Conservation (phyloP, 2,329 filamentous ascomycete species). For the Monilinia polystroma region DNA sequence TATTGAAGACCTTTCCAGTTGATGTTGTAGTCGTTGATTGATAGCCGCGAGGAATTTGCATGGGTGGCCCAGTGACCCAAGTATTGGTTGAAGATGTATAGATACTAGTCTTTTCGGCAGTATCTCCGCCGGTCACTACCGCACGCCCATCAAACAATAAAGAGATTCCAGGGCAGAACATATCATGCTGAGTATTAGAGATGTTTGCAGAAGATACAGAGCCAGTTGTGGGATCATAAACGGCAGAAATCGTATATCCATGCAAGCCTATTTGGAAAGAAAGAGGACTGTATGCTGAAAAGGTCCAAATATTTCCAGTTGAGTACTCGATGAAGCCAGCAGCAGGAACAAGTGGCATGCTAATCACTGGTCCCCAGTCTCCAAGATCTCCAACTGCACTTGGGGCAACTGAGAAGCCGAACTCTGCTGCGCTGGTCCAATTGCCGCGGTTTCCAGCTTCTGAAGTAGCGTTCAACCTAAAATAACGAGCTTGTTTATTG, state of each 20-base stretch:
- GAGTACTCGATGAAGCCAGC: constrained; percentile 26
- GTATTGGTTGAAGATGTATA: constrained; percentile 21
- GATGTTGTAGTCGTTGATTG: constrained; percentile 19
- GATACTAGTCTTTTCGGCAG: constrained; percentile 26
- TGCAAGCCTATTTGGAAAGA: constrained; percentile 11
- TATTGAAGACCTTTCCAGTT: constrained; percentile 53
- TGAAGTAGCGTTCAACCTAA: constrained; percentile 26
- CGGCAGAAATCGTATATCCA: constrained; percentile 40
- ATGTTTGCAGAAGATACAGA: constrained; percentile 37
- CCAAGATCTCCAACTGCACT: constrained; percentile 17
- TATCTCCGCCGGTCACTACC: constrained; percentile 26
- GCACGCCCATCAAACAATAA: constrained; percentile 24
- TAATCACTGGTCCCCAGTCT: constrained; percentile 29
- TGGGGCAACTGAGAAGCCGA: constrained; percentile 17
- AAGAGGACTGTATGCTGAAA: constrained; percentile 23
- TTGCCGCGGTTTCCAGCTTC: constrained; percentile 29
- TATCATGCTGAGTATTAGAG: constrained; percentile 29
- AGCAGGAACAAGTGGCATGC: constrained; percentile 28
- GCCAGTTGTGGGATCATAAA: constrained; percentile 38
- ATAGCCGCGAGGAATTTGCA: constrained; percentile 21
- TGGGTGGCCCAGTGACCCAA: constrained; percentile 33
- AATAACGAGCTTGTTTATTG: constrained; percentile 23
- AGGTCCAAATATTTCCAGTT: constrained; percentile 28
- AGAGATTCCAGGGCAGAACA: constrained; percentile 33
- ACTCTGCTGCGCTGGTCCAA: constrained; percentile 27